Conservation (phyloP, 352 stramenopile species). For the Pythium inflatum region DNA sequence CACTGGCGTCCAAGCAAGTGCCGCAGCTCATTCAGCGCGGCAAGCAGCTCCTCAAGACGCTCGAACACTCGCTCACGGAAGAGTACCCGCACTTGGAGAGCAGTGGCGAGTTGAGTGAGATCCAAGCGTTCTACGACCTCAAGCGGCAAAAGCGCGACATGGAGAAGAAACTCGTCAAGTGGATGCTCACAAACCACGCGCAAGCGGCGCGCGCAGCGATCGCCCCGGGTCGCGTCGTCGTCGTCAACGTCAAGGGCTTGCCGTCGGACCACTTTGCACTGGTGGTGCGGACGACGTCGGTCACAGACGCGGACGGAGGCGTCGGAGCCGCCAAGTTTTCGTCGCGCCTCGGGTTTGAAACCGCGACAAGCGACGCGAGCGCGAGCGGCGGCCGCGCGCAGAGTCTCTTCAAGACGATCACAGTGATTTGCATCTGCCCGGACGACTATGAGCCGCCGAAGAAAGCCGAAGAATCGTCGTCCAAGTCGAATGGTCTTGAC, state of each 20-base stretch:
- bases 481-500: background rate
- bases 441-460: slow-evolving; percentile 67
- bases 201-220: slow-evolving; percentile 67
- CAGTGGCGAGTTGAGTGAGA: slow-evolving; percentile 60
- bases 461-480: slow-evolving; percentile 13
- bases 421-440: slow-evolving; percentile 67
- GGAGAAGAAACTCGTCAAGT: slow-evolving; percentile 74
- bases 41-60: slow-evolving; percentile 51
- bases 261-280: slow-evolving; percentile 61
- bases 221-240: slow-evolving; percentile 57
- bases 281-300: slow-evolving; percentile 56
- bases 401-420: slow-evolving; percentile 76
- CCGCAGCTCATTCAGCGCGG: slow-evolving; percentile 74
- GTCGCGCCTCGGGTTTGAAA: slow-evolving; percentile 57
- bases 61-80: slow-evolving; percentile 52
- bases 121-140: slow-evolving; percentile 71
- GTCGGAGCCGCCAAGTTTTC: slow-evolving; percentile 29
- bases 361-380: background rate
- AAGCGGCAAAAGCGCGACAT: slow-evolving; percentile 73
- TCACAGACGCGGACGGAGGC: slow-evolving; percentile 22
- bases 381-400: slow-evolving; percentile 11
- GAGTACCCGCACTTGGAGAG: slow-evolving; percentile 68
- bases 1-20: slow-evolving; percentile 77
- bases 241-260: slow-evolving; percentile 72
- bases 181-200: slow-evolving; percentile 69